These are phyloP conservation scores for Backusella psychrophila DNA, from an alignment of 192 early-diverging fungal species.

Conservation along the genomic window DNA sequence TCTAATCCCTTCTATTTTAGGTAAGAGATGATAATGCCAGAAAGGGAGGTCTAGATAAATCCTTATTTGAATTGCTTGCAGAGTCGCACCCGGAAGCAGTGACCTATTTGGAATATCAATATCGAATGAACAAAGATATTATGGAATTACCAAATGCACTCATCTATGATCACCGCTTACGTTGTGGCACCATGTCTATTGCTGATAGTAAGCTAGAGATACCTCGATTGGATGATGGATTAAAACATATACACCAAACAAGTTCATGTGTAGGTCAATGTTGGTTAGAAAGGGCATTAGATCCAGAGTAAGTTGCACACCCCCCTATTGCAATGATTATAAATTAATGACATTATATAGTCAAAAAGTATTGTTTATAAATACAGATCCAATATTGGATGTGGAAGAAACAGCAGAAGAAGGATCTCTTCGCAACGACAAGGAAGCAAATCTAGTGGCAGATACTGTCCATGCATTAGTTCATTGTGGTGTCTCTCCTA, in stretches of 20 bases:
- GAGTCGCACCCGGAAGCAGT: constrained; percentile 81
- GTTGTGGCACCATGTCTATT: constrained; percentile 66
- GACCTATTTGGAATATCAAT: constrained; percentile 75
- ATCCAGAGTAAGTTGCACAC: constrained; percentile 47
- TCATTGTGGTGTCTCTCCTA: constrained; percentile 60
- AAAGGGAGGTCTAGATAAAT: constrained; percentile 52
- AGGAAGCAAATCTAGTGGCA: constrained; percentile 57
- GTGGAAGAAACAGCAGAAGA: constrained; percentile 52
- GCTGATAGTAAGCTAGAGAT: constrained; percentile 57
- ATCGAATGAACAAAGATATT: constrained; percentile 92
- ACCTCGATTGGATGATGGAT: constrained; percentile 22
- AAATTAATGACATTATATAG: not conserved
- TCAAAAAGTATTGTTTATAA: constrained; percentile 70
- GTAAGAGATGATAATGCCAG: constrained; percentile 55
- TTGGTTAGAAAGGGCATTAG: constrained; percentile 66
- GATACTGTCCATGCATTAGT: constrained; percentile 57
- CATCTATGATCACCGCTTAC: constrained; percentile 77
- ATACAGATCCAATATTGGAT: constrained; percentile 73
- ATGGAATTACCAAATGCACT: constrained; percentile 82
- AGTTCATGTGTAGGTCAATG: constrained; percentile 20
- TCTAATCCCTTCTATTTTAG: constrained; percentile 30
- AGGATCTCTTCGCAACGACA: constrained; percentile 67
- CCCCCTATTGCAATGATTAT: too few species aligned
- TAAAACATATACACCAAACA: constrained; percentile 4
- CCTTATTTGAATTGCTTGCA: constrained; percentile 80